Evolutionary conservation across 1,284 basidiomycete genomes (phyloP), one percentile per base, ranked within the genome.

Genomic region (Leccinum subrobustum): DNA sequence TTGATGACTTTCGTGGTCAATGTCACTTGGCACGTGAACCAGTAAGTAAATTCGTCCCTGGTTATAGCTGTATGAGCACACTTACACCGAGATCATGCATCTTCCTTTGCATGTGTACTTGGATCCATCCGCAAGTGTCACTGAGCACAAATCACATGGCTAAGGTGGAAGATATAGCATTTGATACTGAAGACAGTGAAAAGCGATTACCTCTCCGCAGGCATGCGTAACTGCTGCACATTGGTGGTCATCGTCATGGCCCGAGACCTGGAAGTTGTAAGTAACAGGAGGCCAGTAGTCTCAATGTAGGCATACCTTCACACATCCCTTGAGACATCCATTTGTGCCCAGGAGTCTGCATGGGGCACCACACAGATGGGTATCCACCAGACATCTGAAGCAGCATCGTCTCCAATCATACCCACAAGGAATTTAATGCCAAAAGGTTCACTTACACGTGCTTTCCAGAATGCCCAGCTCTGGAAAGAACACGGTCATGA

Each of bases 391-490:
- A 63, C 84, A 86, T 44, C 84, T 85, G 52, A 23, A 9, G 6
- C 42, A 35, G 11, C 35, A 18, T 27, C 47, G 16, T 51, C 14
- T 51, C 29, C 5, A 29, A 55, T 54, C 11, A 2, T 52, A 29
- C 18, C 44, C 18, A 33, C 4, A 12, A 23, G 3, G 48, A 29
- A 35, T 35, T 37, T 12, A 6, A n/a, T 3, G 9, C n/a, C 31
- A 53, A 5, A 33, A 52, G 35, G 23, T 58, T 25, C 27, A 52
- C 80, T 60, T 66, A 84, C 83, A 84, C 73, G 62, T 86, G 85
- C 20, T 71, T 71, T 31, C 82, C 82, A 27, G 77, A 66, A 64
- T 87, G 84, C 1, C 85, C 84, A 47, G 84, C 84, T 6, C 84
- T 85, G 7, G 3, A 6, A 31, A 52, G 7, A 31, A n/a, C 6